These are phyloP conservation scores for Malassezia furfur DNA, from an alignment of 1,284 basidiomycete species.

Conservation along the genomic window DNA sequence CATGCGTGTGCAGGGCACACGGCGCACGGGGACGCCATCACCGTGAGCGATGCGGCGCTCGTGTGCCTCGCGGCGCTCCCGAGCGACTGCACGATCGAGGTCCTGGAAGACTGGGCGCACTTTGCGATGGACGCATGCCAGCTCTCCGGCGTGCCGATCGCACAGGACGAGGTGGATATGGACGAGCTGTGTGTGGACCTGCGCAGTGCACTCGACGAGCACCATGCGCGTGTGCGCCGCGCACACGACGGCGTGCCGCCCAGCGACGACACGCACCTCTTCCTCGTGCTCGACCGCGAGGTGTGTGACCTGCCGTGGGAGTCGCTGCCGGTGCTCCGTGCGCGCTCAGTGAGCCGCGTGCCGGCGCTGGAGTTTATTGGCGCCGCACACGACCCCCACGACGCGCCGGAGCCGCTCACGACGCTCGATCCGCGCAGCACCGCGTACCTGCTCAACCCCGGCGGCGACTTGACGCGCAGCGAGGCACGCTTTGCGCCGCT, in stretches of 20 bases:
- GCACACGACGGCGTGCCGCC: slow-evolving; percentile 21
- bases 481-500: slow-evolving; percentile 71
- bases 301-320: slow-evolving; percentile 90
- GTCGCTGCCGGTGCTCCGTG: slow-evolving; percentile 74
- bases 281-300: slow-evolving; percentile 83
- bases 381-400: slow-evolving; percentile 55
- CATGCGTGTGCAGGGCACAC: slow-evolving; percentile 30
- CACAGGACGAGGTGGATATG: slow-evolving; percentile 83
- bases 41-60: slow-evolving; percentile 63
- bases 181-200: slow-evolving; percentile 59
- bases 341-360: slow-evolving; percentile 76
- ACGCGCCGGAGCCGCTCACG: slow-evolving; percentile 14
- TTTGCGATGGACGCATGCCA: slow-evolving; percentile 90
- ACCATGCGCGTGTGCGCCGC: slow-evolving; percentile 30
- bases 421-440: slow-evolving; percentile 49
- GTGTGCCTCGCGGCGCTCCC: slow-evolving; percentile 75
- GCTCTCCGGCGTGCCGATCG: slow-evolving; percentile 77
- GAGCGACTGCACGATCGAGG: slow-evolving; percentile 70
- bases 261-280: slow-evolving; percentile 59
- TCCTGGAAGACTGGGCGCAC: slow-evolving; percentile 86
- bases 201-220: slow-evolving; percentile 34
- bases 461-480: slow-evolving; percentile 75
- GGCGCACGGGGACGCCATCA: slow-evolving; percentile 43
- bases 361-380: slow-evolving; percentile 78
- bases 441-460: slow-evolving; percentile 83